Evolutionary conservation across 2,329 filamentous ascomycete species (phyloP), one percentile per base, ranked within the genome.

Genomic region (Lecanosticta acicola): DNA sequence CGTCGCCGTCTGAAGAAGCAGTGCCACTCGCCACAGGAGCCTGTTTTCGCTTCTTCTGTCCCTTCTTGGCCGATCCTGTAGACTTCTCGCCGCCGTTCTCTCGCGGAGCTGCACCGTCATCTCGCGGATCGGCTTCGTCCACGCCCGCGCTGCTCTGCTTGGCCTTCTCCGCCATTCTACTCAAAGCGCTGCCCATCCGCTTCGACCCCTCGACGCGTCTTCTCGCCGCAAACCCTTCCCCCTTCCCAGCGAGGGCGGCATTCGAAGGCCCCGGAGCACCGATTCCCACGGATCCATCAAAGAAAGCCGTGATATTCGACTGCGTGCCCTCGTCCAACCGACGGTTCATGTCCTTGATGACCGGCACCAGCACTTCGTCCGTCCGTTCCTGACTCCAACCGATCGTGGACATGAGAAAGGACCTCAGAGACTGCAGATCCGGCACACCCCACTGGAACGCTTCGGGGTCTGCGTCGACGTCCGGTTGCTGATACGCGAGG

Each of bases 361-460:
- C 94, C 0, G 93, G 93, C 1, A 98, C 87, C 1, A 98, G 78
- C 2, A 98, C 86, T 66, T 98, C 93, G 60, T 98, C 93, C 0
- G 91, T 97, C 5, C 89, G 77, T 66, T 97, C 91, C 64, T 85
- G 83, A 44, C 76, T 82, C 93, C 93, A 98, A 0, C 93, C 93
- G 56, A 98, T 87, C 1, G 91, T 96, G 1, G 79, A 73, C 85
- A 94, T 95, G 32, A 98, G 73, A 60, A 93, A 98, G 19, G 77
- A 74, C 4, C 94, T 74, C 51, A 98, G 71, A 0, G 87, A 87
- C 50, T 93, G 87, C 0, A 98, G 75, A 62, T 98, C 91, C 0
- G 93, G 93, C 0, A 96, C 86, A 21, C 93, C 93, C 93, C 94
- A 98, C 64, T 93, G 86, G 62, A 98, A 98, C 0, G 75, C 70